Conservation (phyloP, 1,284 basidiomycete genomes). For the Fistulinella staudtii region DNA sequence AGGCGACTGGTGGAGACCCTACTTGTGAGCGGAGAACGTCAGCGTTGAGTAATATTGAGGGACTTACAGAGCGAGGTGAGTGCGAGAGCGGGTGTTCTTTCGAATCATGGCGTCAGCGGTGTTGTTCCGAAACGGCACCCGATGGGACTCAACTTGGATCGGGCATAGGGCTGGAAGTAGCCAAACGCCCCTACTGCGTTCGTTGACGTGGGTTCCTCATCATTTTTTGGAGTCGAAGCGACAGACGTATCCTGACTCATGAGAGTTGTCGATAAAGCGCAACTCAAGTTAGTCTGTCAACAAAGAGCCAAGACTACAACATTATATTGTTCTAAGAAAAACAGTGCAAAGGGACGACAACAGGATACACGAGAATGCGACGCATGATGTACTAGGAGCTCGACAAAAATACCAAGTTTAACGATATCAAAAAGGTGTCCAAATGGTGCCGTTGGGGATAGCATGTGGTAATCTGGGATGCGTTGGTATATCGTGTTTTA, state of each 20-base stretch:
- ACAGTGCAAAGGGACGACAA: constrained; percentile 7
- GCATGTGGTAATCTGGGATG: constrained; percentile 8
- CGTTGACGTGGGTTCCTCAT: constrained; percentile 1
- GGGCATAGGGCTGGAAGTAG: constrained; percentile 29
- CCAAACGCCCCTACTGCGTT: constrained; percentile 25
- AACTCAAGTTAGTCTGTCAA: background rate
- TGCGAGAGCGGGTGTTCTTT: constrained; percentile 24
- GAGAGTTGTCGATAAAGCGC: background rate
- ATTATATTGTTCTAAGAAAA: background rate
- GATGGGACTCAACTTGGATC: constrained; percentile 32
- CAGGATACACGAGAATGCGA: constrained; percentile 12
- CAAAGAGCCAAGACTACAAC: no score
- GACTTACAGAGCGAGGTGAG: constrained; percentile 33
- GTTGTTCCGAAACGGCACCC: constrained; percentile 18
- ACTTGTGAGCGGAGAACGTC: background rate
- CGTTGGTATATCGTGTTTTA: background rate
- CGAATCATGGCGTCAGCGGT: background rate
- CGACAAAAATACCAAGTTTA: background rate
- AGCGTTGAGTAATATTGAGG: background rate
- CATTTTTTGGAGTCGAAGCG: background rate
- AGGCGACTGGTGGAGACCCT: constrained; percentile 29
- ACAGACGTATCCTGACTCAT: constrained; percentile 7
- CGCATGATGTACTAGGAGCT: background rate
- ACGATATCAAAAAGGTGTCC: constrained; percentile 2
- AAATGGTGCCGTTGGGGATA: background rate